Percentiles rank a stretch among this genome's conserved stretches.
Evolutionary conservation across 345 rosid species (phyloP).

Genomic region (Melaleuca alternifolia): DNA sequence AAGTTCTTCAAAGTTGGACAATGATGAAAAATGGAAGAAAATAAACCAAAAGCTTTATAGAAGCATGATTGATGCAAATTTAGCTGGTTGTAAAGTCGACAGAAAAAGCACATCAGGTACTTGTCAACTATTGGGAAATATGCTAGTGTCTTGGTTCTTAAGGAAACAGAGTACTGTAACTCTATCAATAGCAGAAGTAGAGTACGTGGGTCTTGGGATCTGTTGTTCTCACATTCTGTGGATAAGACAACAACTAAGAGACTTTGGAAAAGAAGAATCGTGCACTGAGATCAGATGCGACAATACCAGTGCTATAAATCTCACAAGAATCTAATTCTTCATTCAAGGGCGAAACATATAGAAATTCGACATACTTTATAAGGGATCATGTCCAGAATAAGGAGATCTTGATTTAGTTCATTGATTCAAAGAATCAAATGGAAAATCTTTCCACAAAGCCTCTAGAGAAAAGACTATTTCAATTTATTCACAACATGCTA

Average conservation of each 20-base stretch:
- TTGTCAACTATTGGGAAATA: background rate
- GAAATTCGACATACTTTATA: background rate
- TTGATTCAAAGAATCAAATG: too few relatives aligned
- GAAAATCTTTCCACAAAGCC: background rate
- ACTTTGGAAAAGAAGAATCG: background rate
- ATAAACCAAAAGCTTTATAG: background rate
- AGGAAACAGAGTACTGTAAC: background rate
- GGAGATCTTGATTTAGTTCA: too few relatives aligned
- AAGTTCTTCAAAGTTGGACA: background rate
- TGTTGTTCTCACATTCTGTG: background rate
- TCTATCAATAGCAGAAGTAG: background rate
- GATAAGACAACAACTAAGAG: background rate
- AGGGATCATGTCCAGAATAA: too few relatives aligned
- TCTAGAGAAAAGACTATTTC: background rate
- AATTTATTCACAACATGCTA: too few relatives aligned
- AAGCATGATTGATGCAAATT: background rate
- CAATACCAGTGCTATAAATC: background rate
- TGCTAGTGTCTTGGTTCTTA: background rate
- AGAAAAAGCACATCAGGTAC: background rate
- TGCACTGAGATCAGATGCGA: background rate
- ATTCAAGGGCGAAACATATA: background rate
- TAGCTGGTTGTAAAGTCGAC: too few relatives aligned
- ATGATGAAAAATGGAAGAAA: background rate
- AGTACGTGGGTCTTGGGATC: background rate
- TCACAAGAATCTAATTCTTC: background rate